These are phyloP conservation scores for Cicer judaicum DNA, from an alignment of 306 rosid species.

Conservation along the genomic window DNA sequence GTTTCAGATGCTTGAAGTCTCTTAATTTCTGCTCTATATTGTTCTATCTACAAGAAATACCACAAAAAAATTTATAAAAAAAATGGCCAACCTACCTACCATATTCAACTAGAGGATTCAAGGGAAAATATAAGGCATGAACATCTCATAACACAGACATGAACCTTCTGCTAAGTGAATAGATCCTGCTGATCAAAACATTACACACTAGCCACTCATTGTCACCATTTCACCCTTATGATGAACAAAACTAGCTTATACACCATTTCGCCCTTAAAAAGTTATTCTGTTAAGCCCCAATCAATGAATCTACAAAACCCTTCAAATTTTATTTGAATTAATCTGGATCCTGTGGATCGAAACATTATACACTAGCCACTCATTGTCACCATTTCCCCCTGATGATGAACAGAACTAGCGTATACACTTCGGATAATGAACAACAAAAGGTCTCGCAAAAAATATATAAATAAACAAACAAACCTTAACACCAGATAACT, in stretches of 20 bases:
- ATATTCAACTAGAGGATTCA: conserved; percentile 9
- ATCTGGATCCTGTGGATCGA: neutral
- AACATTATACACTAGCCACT: neutral
- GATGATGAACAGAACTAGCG: neutral
- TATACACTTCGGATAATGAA: neutral
- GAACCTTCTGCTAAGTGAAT: neutral
- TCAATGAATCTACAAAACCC: too few relatives aligned
- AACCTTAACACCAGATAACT: neutral
- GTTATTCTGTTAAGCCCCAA: too few relatives aligned
- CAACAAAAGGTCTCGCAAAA: neutral
- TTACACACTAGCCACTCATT: conserved; percentile 1
- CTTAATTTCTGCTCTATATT: conserved; percentile 75
- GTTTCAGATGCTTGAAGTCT: conserved; percentile 93
- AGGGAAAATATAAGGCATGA: neutral
- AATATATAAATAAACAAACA: neutral
- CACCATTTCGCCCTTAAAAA: neutral
- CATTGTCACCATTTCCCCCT: neutral
- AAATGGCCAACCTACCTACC: conserved; percentile 18
- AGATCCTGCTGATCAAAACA: too few relatives aligned
- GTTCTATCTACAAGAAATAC: conserved; percentile 66
- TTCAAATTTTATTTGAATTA: too few relatives aligned
- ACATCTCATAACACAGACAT: conserved; percentile 16
- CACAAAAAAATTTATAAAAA: conserved; percentile 23
- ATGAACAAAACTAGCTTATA: neutral
- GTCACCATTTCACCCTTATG: neutral